Evolutionary conservation across 805 yeast genomes (phyloP), one percentile per base, ranked within the genome.

Genomic region (Myxozyma geophila): DNA sequence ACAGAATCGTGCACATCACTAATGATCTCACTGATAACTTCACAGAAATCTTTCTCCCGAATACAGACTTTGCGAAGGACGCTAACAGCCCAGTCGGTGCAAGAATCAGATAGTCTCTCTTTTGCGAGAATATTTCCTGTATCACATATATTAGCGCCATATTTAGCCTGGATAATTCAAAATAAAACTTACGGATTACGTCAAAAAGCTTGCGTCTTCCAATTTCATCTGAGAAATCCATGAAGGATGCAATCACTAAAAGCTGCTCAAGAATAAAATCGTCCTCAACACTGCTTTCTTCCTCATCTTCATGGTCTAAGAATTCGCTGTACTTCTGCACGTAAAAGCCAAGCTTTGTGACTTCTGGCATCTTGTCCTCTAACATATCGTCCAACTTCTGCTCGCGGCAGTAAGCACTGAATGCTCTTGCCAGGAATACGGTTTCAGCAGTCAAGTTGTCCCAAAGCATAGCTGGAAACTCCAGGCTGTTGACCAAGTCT

Each of bases 171-270:
- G 13, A 33, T n/a, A 41, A 9, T 28, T 9, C 15, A 1, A 21
- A 4, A 33, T 3, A 4, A n/a, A 23, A 23, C 60, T 40, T 59
- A 19, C 90, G 80, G 4, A 87, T 75, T 1, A 84, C 80, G 37
- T 79, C 81, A 46, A 89, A 76, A 84, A 91, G 85, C 51, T 85
- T 85, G 74, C 96, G 82, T 72, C 97, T 83, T 21, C 98, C 97
- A 53, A 89, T 83, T 74, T 92, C 97, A 77, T 95, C 98, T 70
- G 91, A 87, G 71, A 85, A 91, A 74, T 95, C 98, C 72, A 88
- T 88, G 44, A 84, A 83, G 36, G 82, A 82, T 0, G 92, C 87
- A 35, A 90, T 82, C 9, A 78, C 75, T 44, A 93, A 73, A 21
- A 93, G 74, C 74, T 95, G 97, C 62, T 85, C 85, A 48, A 92